Evolutionary conservation across 257 asterid genomes (phyloP).

Genomic region (Scutellaria barbata): DNA sequence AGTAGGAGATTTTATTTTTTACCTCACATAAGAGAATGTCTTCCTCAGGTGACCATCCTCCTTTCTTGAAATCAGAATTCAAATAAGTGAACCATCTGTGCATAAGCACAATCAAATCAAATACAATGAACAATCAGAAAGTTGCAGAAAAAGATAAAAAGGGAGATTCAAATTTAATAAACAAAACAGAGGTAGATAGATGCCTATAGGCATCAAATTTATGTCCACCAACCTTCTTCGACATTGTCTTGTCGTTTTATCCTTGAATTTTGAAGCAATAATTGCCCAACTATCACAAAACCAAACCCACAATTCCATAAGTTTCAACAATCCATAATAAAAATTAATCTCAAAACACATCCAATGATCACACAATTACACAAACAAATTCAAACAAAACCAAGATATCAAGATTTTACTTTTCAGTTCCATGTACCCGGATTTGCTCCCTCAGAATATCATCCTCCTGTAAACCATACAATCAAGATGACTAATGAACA

Average conservation of each 20-base stretch:
- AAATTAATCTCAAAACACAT: slow-evolving; percentile 38
- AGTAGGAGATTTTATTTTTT: neutral
- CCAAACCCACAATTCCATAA: slow-evolving; percentile 35
- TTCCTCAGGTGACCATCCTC: slow-evolving; percentile 99
- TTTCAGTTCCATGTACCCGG: slow-evolving; percentile 86
- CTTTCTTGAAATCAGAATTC: slow-evolving; percentile 99
- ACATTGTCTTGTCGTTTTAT: slow-evolving; percentile 98
- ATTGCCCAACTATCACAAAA: slow-evolving; percentile 77
- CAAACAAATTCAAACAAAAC: slow-evolving; percentile 26
- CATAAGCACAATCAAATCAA: slow-evolving; percentile 30
- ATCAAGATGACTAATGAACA: slow-evolving; percentile 28
- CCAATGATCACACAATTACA: slow-evolving; percentile 30
- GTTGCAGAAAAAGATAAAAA: slow-evolving; percentile 8
- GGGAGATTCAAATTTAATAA: slow-evolving; percentile 19
- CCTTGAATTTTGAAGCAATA: slow-evolving; percentile 91
- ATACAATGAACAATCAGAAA: slow-evolving; percentile 15
- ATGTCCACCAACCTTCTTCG: slow-evolving; percentile 79
- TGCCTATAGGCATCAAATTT: slow-evolving; percentile 31
- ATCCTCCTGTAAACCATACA: slow-evolving; percentile 75
- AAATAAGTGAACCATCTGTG: slow-evolving; percentile 97
- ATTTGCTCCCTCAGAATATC: slow-evolving; percentile 95
- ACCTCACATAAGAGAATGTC: slow-evolving; percentile 98
- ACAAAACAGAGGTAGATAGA: slow-evolving; percentile 20
- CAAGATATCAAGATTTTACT: slow-evolving; percentile 52
- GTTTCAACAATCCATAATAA: slow-evolving; percentile 25